A percentile compares a stretch with the other conserved stretches of the same genome.
Conservation (phyloP, 2,329 filamentous ascomycete genomes). For the Nemania abortiva region DNA sequence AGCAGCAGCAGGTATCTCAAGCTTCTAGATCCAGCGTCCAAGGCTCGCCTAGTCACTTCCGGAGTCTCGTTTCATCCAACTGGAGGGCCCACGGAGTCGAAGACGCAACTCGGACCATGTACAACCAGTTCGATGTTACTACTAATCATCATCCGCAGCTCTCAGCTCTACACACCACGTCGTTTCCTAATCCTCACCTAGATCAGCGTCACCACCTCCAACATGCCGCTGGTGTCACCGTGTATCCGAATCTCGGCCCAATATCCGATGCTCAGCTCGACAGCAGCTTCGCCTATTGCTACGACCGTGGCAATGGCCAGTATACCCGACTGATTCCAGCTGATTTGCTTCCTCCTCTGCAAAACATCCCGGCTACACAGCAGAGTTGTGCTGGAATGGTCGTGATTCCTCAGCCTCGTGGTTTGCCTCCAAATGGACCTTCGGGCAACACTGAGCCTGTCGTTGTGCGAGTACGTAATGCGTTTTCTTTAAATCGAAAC, state of each 20-base stretch:
- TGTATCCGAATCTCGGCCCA: conserved; percentile 32
- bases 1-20: conserved; percentile 31
- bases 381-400: conserved; percentile 58
- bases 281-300: conserved; percentile 62
- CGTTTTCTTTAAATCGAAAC: not conserved
- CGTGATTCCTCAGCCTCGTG: conserved; percentile 59
- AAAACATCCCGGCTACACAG: conserved; percentile 59
- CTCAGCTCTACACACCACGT: conserved; percentile 22
- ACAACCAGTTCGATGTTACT: conserved; percentile 41
- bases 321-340: conserved; percentile 68
- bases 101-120: conserved; percentile 38
- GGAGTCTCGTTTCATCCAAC: conserved; percentile 49
- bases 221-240: conserved; percentile 18
- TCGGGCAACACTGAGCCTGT: conserved; percentile 55
- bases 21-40: conserved; percentile 37
- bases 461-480: conserved; percentile 55
- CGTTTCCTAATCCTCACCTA: conserved; percentile 35
- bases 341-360: conserved; percentile 63
- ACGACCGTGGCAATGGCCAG: conserved; percentile 64
- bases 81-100: conserved; percentile 46
- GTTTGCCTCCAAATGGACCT: conserved; percentile 54
- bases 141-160: conserved; percentile 20
- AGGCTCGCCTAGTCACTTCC: conserved; percentile 27
- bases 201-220: conserved; percentile 39
- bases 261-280: conserved; percentile 48